These are phyloP conservation scores for Erodium trifolium DNA, from an alignment of 441 rosid species.

Conservation along the genomic window DNA sequence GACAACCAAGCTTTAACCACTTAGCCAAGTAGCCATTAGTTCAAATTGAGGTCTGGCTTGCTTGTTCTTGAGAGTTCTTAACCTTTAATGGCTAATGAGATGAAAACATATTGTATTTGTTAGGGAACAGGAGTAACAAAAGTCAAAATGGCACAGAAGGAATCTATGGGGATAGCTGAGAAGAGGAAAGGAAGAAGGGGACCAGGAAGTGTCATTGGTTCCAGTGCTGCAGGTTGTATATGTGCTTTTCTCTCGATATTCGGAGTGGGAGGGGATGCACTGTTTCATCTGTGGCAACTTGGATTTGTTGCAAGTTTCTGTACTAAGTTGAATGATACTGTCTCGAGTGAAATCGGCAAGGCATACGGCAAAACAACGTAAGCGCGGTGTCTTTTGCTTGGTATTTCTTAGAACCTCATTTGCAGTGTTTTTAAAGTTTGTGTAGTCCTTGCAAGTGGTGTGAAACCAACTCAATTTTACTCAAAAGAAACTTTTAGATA, in stretches of 20 bases:
- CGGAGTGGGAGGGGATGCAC: slow-evolving; percentile 51
- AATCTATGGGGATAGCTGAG: slow-evolving; percentile 90
- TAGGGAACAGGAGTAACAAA: slow-evolving; percentile 96
- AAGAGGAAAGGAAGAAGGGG: slow-evolving; percentile 90
- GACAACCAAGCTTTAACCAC: no score
- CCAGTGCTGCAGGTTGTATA: slow-evolving; percentile 89
- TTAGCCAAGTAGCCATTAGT: no score
- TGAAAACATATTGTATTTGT: slow-evolving; percentile 10
- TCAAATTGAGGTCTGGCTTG: no score
- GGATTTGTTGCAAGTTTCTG: slow-evolving; percentile 93
- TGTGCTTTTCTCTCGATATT: slow-evolving; percentile 67
- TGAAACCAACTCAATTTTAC: no score
- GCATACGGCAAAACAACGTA: slow-evolving; percentile 93
- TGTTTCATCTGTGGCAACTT: slow-evolving; percentile 58
- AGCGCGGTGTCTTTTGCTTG: slow-evolving; percentile 25
- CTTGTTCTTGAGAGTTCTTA: no score
- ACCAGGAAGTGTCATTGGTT: slow-evolving; percentile 88
- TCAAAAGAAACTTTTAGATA: no score
- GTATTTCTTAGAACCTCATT: neutral
- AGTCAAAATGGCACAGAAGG: slow-evolving; percentile 91
- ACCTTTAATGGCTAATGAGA: no score
- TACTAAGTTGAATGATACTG: slow-evolving; percentile 88
- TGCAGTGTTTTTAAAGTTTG: neutral
- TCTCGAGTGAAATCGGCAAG: slow-evolving; percentile 88
- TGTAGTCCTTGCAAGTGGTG: neutral